Conservation (phyloP, 2,329 filamentous ascomycete species). For the Colletotrichum tropicicola region DNA sequence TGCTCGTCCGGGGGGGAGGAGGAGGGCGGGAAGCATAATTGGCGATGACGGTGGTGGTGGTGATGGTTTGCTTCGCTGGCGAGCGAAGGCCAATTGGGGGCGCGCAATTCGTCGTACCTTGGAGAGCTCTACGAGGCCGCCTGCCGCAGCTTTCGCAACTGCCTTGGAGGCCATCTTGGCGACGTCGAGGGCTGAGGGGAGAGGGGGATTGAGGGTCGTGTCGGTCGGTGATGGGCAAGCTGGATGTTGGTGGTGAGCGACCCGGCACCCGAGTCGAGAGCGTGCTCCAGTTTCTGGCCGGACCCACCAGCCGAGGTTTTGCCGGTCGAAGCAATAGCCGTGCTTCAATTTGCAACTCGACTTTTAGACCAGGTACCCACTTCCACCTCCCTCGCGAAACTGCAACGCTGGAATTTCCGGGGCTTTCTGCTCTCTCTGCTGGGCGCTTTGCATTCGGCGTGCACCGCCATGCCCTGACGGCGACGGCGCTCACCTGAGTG, state of each 20-base stretch:
- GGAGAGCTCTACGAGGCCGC: slow-evolving; percentile 63
- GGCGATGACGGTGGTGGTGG: neutral
- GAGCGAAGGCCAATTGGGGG: slow-evolving; percentile 5
- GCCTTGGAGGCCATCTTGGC: slow-evolving; percentile 70
- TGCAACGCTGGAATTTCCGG: slow-evolving; percentile 4
- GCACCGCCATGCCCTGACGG: neutral
- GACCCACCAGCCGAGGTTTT: slow-evolving; percentile 15
- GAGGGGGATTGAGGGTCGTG: slow-evolving; percentile 10
- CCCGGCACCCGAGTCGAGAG: slow-evolving; percentile 15
- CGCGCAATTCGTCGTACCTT: slow-evolving; percentile 56
- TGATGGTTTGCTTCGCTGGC: neutral
- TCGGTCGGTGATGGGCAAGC: slow-evolving; percentile 19
- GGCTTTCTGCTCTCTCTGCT: neutral
- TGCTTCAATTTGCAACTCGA: slow-evolving; percentile 28
- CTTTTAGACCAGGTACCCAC: slow-evolving; percentile 12
- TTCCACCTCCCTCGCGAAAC: slow-evolving; percentile 6
- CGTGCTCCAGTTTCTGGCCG: slow-evolving; percentile 28
- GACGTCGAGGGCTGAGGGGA: slow-evolving; percentile 29
- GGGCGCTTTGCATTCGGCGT: neutral
- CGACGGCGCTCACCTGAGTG: neutral
- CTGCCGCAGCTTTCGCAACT: slow-evolving; percentile 60
- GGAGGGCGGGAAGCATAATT: slow-evolving; percentile 4
- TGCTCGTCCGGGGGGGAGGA: slow-evolving; percentile 24
- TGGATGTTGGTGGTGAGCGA: slow-evolving; percentile 27
- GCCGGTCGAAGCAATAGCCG: slow-evolving; percentile 29